Evolutionary conservation across 371 early-diverging fungal genomes (phyloP).

Genomic region (Rhizopus arrhizus): DNA sequence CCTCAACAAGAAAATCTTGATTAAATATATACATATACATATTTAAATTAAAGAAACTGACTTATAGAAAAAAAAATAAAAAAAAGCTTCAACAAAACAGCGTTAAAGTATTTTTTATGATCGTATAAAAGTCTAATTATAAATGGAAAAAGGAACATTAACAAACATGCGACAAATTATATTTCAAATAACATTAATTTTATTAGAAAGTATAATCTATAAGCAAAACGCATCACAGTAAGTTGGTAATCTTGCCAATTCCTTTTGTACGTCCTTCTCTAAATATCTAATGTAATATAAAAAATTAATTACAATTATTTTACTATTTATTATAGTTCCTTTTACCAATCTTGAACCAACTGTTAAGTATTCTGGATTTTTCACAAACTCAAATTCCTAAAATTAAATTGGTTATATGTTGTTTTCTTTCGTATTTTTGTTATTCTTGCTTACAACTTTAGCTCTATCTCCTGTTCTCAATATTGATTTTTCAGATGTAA

Average conservation of each 20-base stretch:
- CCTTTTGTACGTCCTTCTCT: constrained; percentile 92
- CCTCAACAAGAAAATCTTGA: constrained; percentile 40
- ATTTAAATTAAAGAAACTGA: no score
- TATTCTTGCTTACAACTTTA: constrained; percentile 55
- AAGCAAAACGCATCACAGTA: constrained; percentile 11
- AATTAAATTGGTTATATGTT: background rate
- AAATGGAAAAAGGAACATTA: no score
- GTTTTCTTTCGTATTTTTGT: constrained; percentile 13
- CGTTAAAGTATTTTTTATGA: no score
- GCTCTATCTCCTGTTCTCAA: constrained; percentile 90
- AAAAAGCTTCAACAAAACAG: no score
- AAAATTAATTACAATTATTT: background rate
- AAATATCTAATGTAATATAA: constrained; percentile 53
- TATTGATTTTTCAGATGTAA: constrained; percentile 70
- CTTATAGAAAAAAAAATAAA: no score
- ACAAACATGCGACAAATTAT: no score
- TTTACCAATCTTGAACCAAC: constrained; percentile 72
- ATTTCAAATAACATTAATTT: no score
- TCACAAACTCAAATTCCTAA: constrained; percentile 76
- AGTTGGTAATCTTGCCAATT: constrained; percentile 79
- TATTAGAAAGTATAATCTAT: no score
- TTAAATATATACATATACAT: background rate
- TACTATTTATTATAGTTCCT: background rate
- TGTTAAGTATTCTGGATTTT: constrained; percentile 81
- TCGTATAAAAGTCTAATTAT: no score